Evolutionary conservation across 2,329 filamentous ascomycete genomes (phyloP), one percentile per base, ranked within the genome.

Genomic region (Penicillium sp.): DNA sequence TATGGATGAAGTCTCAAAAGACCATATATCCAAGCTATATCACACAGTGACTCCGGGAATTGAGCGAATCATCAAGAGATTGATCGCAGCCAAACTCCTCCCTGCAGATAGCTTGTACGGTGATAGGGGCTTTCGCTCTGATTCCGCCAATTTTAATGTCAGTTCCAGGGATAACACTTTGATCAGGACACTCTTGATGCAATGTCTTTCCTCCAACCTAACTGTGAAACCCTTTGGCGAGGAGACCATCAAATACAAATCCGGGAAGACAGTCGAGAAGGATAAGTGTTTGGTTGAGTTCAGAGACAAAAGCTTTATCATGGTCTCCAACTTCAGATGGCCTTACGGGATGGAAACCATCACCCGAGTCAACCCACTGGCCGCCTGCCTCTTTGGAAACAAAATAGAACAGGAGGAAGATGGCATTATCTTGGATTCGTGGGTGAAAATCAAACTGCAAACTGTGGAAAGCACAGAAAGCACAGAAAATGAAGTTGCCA

Each of bases 131-230:
- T 18, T 10, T 26, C 11, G 3, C 8, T 71, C 72, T 44, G 75
- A 76, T 5, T 67, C 68, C 29, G 39, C 58, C 1, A 50, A 54
- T 4, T 62, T 81, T 32, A 82, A 83, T 55, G 61, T 67, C 29
- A 79, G 82, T 62, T 78, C 79, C 4, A 55, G 70, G 34, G 76
- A 76, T 38, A 54, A 68, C 1, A 64, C 70, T 1, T 69, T 83
- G 26, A 70, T 82, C 52, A 81, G 79, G 56, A 74, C 77, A 14
- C 67, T 83, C n/a, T 60, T 77, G 4, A 58, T 78, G 13, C 75
- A 78, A 18, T 78, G 78, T 11, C 62, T 76, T 22, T 74, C 76
- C 53, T 77, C 78, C 81, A 81, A 49, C 45, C 82, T 26, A 79
- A 65, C 73, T 38, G 61, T 60, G 55, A 57, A 9, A 54, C 43